Evolutionary conservation across 495 filamentous ascomycete species (phyloP).

Genomic region (Daldinia childiae): DNA sequence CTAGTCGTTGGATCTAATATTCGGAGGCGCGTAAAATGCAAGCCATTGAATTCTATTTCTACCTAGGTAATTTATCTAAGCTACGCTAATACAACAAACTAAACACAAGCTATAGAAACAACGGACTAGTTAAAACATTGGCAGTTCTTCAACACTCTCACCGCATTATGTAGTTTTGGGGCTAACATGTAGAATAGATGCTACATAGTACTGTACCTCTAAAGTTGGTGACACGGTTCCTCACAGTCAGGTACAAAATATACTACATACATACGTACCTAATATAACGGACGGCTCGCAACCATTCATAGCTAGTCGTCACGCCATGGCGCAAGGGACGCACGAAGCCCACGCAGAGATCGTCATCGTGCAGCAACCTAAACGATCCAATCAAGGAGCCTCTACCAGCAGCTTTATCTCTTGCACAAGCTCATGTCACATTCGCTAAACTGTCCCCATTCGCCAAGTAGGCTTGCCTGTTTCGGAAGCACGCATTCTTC

Average conservation of each 20-base stretch:
- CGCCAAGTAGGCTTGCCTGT: slow-evolving; percentile 18
- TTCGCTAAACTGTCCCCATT: slow-evolving; percentile 24
- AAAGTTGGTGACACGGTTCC: neutral
- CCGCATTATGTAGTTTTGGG: neutral
- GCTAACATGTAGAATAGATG: no score
- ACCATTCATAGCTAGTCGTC: neutral
- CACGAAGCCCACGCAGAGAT: slow-evolving; percentile 28
- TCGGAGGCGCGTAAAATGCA: neutral
- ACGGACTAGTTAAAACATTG: neutral
- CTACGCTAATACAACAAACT: neutral
- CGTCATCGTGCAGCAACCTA: slow-evolving; percentile 39
- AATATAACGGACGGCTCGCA: neutral
- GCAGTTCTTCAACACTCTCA: neutral
- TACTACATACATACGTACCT: neutral
- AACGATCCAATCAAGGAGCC: slow-evolving; percentile 38
- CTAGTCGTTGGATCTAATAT: neutral
- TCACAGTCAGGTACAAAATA: neutral
- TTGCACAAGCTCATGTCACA: slow-evolving; percentile 26
- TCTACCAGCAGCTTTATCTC: slow-evolving; percentile 27
- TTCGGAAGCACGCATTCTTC: slow-evolving; percentile 10
- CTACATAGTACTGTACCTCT: neutral
- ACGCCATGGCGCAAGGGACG: slow-evolving; percentile 21
- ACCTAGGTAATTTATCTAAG: neutral
- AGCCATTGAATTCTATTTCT: neutral
- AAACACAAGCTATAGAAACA: neutral